Conservation (phyloP, 139 green algal genomes). For the Axilococcus clingmanii region DNA sequence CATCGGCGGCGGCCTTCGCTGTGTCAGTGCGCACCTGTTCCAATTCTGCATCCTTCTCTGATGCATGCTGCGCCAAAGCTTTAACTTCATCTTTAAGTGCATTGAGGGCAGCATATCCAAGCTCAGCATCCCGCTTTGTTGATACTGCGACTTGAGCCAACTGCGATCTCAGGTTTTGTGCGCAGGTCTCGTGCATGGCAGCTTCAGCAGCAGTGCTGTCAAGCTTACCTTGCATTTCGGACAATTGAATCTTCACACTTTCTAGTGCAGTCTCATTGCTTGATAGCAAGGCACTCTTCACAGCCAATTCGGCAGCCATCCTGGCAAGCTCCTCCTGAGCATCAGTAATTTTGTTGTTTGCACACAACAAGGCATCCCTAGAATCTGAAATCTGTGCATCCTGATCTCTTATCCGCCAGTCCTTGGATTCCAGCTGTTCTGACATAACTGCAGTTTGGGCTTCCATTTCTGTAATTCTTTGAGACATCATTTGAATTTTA, state of each 20-base stretch:
- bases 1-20: neutral
- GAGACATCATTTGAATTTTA: neutral
- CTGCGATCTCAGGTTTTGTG: neutral
- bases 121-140: neutral
- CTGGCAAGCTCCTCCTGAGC: neutral
- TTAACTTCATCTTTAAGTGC: neutral
- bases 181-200: neutral
- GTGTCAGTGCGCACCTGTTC: neutral
- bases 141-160: neutral
- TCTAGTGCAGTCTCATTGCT: neutral
- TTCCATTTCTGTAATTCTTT: neutral
- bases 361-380: neutral
- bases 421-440: slow-evolving; percentile 7
- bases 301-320: neutral
- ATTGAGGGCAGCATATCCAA: neutral
- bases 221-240: neutral
- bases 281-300: too few species aligned
- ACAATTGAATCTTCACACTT: neutral
- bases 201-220: neutral
- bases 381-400: slow-evolving; percentile 2
- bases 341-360: neutral
- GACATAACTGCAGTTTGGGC: neutral
- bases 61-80: neutral
- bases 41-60: neutral
- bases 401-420: slow-evolving; percentile 21